Percentiles rank a stretch among this genome's conserved stretches.
These are phyloP conservation scores for Linaria vulgaris DNA, from an alignment of 257 asterid species.

Conservation along the genomic window DNA sequence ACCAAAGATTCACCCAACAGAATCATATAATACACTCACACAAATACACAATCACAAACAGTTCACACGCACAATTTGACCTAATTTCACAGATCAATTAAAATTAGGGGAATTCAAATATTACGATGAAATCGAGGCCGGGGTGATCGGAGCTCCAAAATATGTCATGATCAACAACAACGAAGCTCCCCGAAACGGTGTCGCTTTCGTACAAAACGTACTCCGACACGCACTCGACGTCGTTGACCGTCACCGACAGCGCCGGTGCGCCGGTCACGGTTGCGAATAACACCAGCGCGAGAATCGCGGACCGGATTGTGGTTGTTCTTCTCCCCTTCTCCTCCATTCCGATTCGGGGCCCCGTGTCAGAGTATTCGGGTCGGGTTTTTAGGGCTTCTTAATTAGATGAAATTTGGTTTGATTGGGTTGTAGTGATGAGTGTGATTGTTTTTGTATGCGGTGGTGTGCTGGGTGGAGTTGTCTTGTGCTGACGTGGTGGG, in stretches of 20 bases:
- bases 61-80: background rate
- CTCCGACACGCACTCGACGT: conserved; percentile 78
- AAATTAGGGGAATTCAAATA: background rate
- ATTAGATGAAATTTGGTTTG: background rate
- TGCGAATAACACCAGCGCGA: conserved; percentile 43
- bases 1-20: no score
- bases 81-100: conserved; percentile 1
- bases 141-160: conserved; percentile 77
- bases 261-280: conserved; percentile 39
- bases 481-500: conserved; percentile 28
- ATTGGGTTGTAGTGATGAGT: conserved; percentile 4
- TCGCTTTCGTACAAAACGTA: conserved; percentile 76
- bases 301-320: conserved; percentile 33
- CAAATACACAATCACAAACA: no score
- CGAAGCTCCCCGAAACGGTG: conserved; percentile 78
- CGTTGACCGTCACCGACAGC: conserved; percentile 62
- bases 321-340: conserved; percentile 34
- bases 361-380: conserved; percentile 22
- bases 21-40: no score
- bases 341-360: conserved; percentile 25
- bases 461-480: conserved; percentile 25
- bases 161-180: conserved; percentile 69
- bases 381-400: background rate
- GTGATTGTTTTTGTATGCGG: background rate
- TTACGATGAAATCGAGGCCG: conserved; percentile 74